Conservation (phyloP, 2,329 filamentous ascomycete genomes). For the Exophiala alcalophila region DNA sequence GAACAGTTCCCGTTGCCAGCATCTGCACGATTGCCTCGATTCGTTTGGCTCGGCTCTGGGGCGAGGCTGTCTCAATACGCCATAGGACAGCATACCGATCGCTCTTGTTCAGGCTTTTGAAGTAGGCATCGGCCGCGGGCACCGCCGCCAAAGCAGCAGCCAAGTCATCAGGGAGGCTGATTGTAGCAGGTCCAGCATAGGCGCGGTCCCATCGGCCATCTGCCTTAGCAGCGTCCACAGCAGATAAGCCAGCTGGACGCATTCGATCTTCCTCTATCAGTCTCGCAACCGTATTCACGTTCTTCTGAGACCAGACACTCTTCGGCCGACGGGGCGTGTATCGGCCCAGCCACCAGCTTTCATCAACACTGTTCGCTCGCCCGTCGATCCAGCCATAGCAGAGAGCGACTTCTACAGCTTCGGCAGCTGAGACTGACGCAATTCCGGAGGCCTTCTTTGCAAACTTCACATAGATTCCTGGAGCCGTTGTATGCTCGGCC, state of each 20-base stretch:
- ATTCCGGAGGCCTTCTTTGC: constrained; percentile 48
- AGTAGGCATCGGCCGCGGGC: constrained; percentile 40
- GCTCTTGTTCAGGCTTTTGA: constrained; percentile 45
- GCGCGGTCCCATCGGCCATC: constrained; percentile 60
- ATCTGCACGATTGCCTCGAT: constrained; percentile 45
- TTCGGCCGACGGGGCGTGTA: constrained; percentile 57
- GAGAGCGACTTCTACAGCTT: constrained; percentile 57
- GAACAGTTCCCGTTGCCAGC: constrained; percentile 34
- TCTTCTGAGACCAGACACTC: constrained; percentile 60
- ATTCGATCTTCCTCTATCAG: constrained; percentile 51
- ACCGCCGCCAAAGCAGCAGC: constrained; percentile 41
- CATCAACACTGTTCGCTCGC: constrained; percentile 48
- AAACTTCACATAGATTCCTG: constrained; percentile 50
- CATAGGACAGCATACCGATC: constrained; percentile 49
- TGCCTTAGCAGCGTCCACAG: constrained; percentile 54
- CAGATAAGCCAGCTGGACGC: constrained; percentile 47
- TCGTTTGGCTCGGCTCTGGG: constrained; percentile 35
- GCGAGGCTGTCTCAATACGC: constrained; percentile 44
- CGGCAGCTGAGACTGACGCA: constrained; percentile 44
- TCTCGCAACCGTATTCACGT: constrained; percentile 51
- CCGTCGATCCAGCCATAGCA: constrained; percentile 65
- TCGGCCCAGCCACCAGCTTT: constrained; percentile 51
- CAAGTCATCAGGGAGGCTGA: constrained; percentile 52
- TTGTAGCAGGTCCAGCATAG: constrained; percentile 51
- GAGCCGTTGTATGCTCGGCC: constrained; percentile 34